These are phyloP conservation scores for Scenedesmus sp. DNA, from an alignment of 163 green algal genomes.

Conservation along the genomic window DNA sequence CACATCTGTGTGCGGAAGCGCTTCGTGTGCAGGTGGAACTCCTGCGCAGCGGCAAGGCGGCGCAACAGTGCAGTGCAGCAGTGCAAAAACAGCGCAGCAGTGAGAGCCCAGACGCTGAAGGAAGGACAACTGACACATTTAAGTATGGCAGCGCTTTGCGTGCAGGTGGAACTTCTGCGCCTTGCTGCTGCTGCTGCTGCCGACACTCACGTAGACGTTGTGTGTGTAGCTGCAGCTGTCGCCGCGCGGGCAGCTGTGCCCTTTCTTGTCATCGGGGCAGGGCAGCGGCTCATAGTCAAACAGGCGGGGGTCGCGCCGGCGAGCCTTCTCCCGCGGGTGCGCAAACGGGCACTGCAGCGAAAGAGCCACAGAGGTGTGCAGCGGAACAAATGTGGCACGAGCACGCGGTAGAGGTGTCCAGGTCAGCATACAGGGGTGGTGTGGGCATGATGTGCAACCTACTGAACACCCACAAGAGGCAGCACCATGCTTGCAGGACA, in stretches of 20 bases:
- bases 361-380: background rate
- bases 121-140: too few relatives aligned
- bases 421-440: too few relatives aligned
- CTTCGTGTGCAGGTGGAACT: too few relatives aligned
- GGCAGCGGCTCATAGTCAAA: conserved; percentile 88
- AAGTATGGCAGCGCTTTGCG: too few relatives aligned
- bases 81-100: too few relatives aligned
- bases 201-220: conserved; percentile 14
- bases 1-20: background rate
- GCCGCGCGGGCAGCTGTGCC: conserved; percentile 32
- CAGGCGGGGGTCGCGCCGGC: conserved; percentile 75
- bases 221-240: conserved; percentile 25
- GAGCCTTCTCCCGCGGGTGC: conserved; percentile 74
- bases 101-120: too few relatives aligned
- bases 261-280: conserved; percentile 91
- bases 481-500: too few relatives aligned
- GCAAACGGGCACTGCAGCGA: conserved; percentile 79
- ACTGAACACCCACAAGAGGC: too few relatives aligned
- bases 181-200: background rate
- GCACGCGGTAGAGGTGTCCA: too few relatives aligned
- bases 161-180: background rate
- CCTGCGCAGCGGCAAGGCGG: too few relatives aligned
- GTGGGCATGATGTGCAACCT: too few relatives aligned
- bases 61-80: too few relatives aligned
- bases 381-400: background rate